Evolutionary conservation across 192 early-diverging fungal genomes (phyloP).

Genomic region (Rhizophagus sp.): DNA sequence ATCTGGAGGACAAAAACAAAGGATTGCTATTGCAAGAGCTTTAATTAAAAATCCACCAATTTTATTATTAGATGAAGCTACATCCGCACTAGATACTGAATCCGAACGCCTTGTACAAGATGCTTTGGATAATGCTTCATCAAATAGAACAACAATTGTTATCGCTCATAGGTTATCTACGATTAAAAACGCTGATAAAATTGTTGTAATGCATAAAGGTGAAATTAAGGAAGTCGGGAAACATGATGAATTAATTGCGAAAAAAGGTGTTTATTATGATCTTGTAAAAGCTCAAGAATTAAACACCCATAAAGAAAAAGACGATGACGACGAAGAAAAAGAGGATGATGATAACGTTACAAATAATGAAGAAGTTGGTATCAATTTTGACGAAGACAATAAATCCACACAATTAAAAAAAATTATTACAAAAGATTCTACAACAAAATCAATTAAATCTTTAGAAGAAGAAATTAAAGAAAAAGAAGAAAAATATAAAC

Average conservation of each 20-base stretch:
- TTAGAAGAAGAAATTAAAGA: slow-evolving; percentile 44
- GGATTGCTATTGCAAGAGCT: slow-evolving; percentile 93
- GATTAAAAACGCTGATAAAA: slow-evolving; percentile 79
- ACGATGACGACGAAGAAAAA: slow-evolving; percentile 34
- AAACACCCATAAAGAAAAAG: slow-evolving; percentile 38
- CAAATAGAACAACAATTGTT: slow-evolving; percentile 83
- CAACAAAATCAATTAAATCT: slow-evolving; percentile 35
- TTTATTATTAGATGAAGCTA: slow-evolving; percentile 85
- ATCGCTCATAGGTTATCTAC: slow-evolving; percentile 91
- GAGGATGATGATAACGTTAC: slow-evolving; percentile 20
- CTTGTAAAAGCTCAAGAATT: slow-evolving; percentile 68
- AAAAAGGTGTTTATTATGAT: slow-evolving; percentile 55
- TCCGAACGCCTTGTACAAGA: slow-evolving; percentile 78
- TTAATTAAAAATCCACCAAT: slow-evolving; percentile 86
- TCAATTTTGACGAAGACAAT: slow-evolving; percentile 30
- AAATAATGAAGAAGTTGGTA: slow-evolving; percentile 33
- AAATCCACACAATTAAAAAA: slow-evolving; percentile 33
- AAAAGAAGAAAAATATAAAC: slow-evolving; percentile 37
- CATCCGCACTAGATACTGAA: slow-evolving; percentile 82
- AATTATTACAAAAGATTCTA: slow-evolving; percentile 44
- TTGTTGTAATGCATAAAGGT: slow-evolving; percentile 78
- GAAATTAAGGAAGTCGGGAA: slow-evolving; percentile 72
- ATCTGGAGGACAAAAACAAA: slow-evolving; percentile 90
- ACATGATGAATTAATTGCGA: slow-evolving; percentile 69
- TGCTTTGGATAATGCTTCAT: slow-evolving; percentile 72